Evolutionary conservation across 2,329 filamentous ascomycete species (phyloP).

Genomic region (Ophiocordyceps australis): DNA sequence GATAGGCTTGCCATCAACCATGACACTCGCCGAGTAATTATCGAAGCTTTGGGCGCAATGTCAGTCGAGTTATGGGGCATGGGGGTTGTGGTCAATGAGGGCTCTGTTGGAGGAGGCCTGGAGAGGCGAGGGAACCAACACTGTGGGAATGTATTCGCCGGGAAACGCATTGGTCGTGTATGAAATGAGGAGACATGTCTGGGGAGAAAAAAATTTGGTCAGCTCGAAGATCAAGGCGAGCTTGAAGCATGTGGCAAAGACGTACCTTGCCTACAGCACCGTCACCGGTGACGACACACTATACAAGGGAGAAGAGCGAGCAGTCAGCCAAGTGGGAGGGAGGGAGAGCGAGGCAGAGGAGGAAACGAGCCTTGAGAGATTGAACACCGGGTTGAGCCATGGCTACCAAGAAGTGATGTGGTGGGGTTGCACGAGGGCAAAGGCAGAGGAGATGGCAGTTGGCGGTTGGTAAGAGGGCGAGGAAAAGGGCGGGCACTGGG

Average conservation of each 20-base stretch:
- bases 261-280: constrained; percentile 94
- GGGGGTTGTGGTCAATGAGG: too few relatives aligned
- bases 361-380: constrained; percentile 58
- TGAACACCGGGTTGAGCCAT: constrained; percentile 72
- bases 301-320: constrained; percentile 10
- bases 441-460: too few relatives aligned
- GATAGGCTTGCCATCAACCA: constrained; percentile 97
- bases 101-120: too few relatives aligned
- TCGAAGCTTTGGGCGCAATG: constrained; percentile 51
- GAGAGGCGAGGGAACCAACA: constrained; percentile 40
- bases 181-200: constrained; percentile 98
- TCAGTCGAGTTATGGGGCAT: constrained; percentile 1
- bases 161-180: constrained; percentile 99
- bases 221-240: constrained; percentile 6
- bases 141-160: constrained; percentile 98
- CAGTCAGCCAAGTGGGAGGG: neutral
- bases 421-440: too few relatives aligned
- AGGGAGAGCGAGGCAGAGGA: neutral
- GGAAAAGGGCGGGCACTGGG: too few relatives aligned
- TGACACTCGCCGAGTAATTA: constrained; percentile 97
- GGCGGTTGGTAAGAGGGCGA: too few relatives aligned
- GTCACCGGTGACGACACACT: constrained; percentile 98
- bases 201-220: constrained; percentile 7
- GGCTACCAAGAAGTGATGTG: too few relatives aligned
- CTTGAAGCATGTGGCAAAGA: constrained; percentile 1